Conservation (phyloP, 768 basidiomycete species). For the Podaxis pistillaris region DNA sequence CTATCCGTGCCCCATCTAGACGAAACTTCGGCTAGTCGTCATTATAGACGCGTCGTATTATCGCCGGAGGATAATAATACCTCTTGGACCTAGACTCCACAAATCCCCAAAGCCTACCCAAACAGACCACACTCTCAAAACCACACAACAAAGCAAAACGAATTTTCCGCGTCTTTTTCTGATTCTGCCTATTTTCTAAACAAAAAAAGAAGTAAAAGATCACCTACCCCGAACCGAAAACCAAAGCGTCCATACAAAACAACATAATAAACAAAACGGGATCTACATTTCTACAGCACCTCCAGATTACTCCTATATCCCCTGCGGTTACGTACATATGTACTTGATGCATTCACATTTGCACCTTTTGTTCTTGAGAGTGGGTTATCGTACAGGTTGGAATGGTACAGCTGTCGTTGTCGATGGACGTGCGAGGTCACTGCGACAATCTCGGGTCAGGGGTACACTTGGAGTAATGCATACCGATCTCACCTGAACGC, state of each 20-base stretch:
- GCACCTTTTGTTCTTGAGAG: neutral
- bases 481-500: conserved; percentile 69
- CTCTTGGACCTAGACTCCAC: too few relatives aligned
- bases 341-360: neutral
- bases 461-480: neutral
- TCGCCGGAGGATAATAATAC: too few relatives aligned
- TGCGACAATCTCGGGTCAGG: conserved; percentile 20
- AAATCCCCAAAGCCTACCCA: too few relatives aligned
- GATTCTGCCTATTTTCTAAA: conserved; percentile 65
- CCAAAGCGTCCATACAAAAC: neutral
- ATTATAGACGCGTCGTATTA: too few relatives aligned
- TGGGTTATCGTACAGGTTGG: neutral
- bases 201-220: neutral
- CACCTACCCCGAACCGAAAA: neutral
- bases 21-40: too few relatives aligned
- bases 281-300: too few relatives aligned
- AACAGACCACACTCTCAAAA: neutral
- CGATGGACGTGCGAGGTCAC: conserved; percentile 38
- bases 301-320: too few relatives aligned
- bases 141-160: conserved; percentile 17
- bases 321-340: neutral
- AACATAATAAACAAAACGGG: neutral
- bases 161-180: conserved; percentile 59
- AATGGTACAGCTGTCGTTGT: neutral
- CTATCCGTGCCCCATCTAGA: too few relatives aligned